Base-by-base conservation (phyloP, 768 basidiomycete species). In the Cyclocybe cylindracea region DNA sequence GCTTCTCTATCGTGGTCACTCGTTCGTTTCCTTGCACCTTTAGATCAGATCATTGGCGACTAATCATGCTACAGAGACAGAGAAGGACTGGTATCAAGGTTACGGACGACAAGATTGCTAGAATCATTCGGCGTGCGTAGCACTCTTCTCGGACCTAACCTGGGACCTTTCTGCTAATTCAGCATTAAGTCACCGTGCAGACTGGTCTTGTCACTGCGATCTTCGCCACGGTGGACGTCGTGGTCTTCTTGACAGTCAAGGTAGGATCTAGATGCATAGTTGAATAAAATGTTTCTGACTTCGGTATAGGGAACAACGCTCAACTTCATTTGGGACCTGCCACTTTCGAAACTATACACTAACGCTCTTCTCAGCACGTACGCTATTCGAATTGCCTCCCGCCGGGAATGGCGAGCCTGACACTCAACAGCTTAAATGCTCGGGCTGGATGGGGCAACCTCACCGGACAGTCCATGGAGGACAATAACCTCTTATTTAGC, bases 1-100 rank as follows among this genome's bases (percentile, higher is more conserved):
- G 48, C 61, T 0, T 54, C 70, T 1, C 67, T 83, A 7, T 73
- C 75, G 5, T 57, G 66, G 43, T 73, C 68, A 35, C 60, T 83
- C 63, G 80, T 79, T 53, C 18, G 73, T 61, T 31, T 18, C 16
- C 1, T 16, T 16, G 16, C 16, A 16, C 16, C 16, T 16, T 16
- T 16, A 16, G 16, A 16, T 16, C 16, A 16, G 16, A 16, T 40
- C 2, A 39, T 41, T 18, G n/a, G 41, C 13, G 43, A 19, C 19
- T 14, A 10, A 24, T 33, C 7, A 7, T 46, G 29, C 36, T 41
- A 33, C 40, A 19, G 48, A 80, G 79, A 62, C 62, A 1, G 66
- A 62, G 70, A 32, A 69, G 64, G 53, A 72, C 73, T 0, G 73
- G 73, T 2, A 67, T 73, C 40, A 60, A 55, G 24, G 58, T 57